Percentiles rank a stretch among this genome's conserved stretches.
Conservation (phyloP, 345 rosid species). For the Syzygium jambos region DNA sequence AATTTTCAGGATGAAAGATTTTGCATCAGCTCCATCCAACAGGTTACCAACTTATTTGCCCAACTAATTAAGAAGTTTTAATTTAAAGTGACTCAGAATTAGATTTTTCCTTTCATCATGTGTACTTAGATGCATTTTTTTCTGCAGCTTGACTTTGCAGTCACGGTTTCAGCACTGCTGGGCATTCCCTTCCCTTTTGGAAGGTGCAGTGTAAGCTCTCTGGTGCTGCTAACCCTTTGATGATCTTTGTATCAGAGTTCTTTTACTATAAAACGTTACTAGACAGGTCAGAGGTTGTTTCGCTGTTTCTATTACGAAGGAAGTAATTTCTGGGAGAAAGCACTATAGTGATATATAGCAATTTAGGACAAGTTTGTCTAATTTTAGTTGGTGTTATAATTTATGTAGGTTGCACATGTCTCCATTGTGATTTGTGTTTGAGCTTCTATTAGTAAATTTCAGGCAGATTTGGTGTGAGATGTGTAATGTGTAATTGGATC, state of each 20-base stretch:
- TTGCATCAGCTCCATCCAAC: slow-evolving; percentile 65
- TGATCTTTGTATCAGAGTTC: background rate
- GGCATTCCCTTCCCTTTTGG: slow-evolving; percentile 95
- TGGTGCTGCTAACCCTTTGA: slow-evolving; percentile 6
- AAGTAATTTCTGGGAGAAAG: background rate
- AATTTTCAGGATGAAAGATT: slow-evolving; percentile 48
- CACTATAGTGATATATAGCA: background rate
- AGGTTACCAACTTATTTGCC: slow-evolving; percentile 33
- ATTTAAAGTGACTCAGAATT: background rate
- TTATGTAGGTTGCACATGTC: background rate
- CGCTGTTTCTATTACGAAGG: background rate
- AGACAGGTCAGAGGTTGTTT: background rate
- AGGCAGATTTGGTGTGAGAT: background rate
- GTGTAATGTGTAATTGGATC: background rate
- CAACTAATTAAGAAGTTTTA: background rate
- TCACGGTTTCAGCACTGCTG: slow-evolving; percentile 74
- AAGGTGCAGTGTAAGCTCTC: slow-evolving; percentile 90
- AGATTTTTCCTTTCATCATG: background rate
- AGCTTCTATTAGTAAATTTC: background rate
- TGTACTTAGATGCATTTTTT: background rate
- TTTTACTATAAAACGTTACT: background rate
- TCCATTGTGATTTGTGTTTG: background rate
- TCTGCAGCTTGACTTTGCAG: slow-evolving; percentile 92
- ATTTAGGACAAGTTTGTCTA: background rate
- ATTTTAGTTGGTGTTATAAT: background rate